These are phyloP conservation scores for Stachybotrys chartarum DNA, from an alignment of 2,329 filamentous ascomycete genomes.

Conservation along the genomic window DNA sequence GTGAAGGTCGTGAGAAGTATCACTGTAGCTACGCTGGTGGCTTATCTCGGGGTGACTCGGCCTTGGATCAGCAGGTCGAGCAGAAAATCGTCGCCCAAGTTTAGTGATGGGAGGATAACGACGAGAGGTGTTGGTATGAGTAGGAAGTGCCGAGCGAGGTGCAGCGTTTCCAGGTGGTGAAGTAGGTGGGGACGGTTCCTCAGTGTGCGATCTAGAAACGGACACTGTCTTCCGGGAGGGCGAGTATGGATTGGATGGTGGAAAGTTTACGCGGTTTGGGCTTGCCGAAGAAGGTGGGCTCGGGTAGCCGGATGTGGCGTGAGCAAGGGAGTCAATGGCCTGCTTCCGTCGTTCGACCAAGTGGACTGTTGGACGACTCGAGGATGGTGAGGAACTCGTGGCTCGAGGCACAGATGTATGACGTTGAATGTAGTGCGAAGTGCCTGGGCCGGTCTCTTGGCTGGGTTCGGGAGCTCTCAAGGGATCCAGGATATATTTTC, in stretches of 20 bases:
- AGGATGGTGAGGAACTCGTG: constrained; percentile 6
- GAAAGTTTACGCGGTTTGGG: constrained; percentile 39
- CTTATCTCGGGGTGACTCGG: neutral
- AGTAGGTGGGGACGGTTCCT: constrained; percentile 11
- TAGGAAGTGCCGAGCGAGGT: constrained; percentile 1
- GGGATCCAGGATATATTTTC: constrained; percentile 62
- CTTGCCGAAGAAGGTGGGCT: constrained; percentile 49
- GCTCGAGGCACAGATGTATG: constrained; percentile 3
- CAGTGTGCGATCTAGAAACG: constrained; percentile 7
- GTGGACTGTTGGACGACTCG: neutral
- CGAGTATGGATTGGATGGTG: constrained; percentile 36
- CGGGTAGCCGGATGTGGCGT: constrained; percentile 16
- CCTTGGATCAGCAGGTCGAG: neutral
- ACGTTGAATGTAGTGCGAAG: constrained; percentile 39
- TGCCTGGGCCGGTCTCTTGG: constrained; percentile 59
- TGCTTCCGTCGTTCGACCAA: constrained; percentile 6
- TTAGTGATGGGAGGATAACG: constrained; percentile 15
- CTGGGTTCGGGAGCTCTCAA: constrained; percentile 60
- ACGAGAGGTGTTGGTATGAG: constrained; percentile 9
- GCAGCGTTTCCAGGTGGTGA: constrained; percentile 5
- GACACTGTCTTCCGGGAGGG: constrained; percentile 4
- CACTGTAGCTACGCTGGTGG: neutral
- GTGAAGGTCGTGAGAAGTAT: constrained; percentile 14
- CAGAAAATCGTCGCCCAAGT: neutral
- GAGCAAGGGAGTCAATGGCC: neutral